A percentile compares a stretch with the other conserved stretches of the same genome.
These are phyloP conservation scores for Beta macrorhiza DNA, from an alignment of 179 eudicot genomes.

Conservation along the genomic window DNA sequence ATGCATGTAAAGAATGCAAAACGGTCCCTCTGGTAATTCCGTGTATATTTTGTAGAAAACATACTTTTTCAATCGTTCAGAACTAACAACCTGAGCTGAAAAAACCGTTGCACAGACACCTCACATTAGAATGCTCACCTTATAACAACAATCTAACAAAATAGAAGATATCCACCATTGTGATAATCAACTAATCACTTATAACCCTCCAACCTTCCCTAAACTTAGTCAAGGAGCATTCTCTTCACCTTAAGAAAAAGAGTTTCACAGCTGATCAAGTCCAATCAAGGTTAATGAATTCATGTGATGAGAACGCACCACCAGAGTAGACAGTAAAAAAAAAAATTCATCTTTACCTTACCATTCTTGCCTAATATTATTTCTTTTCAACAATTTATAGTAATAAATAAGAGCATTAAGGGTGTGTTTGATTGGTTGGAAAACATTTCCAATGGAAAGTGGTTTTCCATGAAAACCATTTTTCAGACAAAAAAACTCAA, in stretches of 20 bases:
- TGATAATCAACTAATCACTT: background rate
- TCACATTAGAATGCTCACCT: background rate
- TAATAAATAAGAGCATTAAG: too few relatives aligned
- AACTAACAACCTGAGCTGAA: slow-evolving; percentile 70
- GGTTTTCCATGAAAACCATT: too few relatives aligned
- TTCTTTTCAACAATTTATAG: too few relatives aligned
- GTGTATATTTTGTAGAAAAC: slow-evolving; percentile 64
- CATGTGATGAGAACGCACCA: too few relatives aligned
- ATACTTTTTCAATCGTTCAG: slow-evolving; percentile 78
- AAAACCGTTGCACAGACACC: slow-evolving; percentile 1
- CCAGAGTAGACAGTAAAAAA: too few relatives aligned
- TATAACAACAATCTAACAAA: background rate
- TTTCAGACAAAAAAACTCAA: too few relatives aligned
- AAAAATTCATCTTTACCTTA: background rate
- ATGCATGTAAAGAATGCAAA: slow-evolving; percentile 78
- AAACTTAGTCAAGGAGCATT: background rate
- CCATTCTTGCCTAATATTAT: background rate
- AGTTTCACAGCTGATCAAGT: too few relatives aligned
- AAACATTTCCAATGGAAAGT: too few relatives aligned
- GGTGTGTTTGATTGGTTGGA: background rate
- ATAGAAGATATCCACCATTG: background rate
- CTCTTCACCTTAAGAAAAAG: too few relatives aligned
- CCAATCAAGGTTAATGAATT: too few relatives aligned
- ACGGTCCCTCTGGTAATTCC: slow-evolving; percentile 80
- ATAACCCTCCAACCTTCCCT: background rate